Percentiles rank a stretch among this genome's conserved stretches.
These are phyloP conservation scores for Neospora caninum DNA, from an alignment of 169 alveolate species.

Conservation along the genomic window DNA sequence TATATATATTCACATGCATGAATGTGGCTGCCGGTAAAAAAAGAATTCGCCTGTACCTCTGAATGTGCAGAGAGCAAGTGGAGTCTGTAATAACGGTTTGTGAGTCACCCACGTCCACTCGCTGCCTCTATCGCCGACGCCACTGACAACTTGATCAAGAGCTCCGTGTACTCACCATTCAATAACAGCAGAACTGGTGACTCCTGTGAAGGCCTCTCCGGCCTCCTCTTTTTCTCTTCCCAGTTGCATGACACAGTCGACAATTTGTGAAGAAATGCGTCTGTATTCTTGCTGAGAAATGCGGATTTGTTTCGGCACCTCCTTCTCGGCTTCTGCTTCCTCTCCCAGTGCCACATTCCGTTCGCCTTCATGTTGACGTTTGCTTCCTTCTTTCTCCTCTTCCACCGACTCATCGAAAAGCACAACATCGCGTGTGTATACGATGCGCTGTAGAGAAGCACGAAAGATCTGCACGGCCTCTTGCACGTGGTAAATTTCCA, in stretches of 20 bases:
- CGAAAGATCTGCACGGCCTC: constrained; percentile 57
- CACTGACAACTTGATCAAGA: too few species aligned
- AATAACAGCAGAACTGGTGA: constrained; percentile 21
- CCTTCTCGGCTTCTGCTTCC: constrained; percentile 17
- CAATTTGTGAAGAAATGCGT: constrained; percentile 41
- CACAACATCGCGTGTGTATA: constrained; percentile 35
- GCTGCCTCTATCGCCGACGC: too few species aligned
- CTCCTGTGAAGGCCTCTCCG: constrained; percentile 25
- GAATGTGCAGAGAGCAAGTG: too few species aligned
- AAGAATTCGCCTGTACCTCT: too few species aligned
- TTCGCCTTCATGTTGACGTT: not conserved
- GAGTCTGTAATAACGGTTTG: too few species aligned
- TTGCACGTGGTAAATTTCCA: constrained; percentile 39
- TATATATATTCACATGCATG: not conserved
- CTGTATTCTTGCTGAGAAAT: constrained; percentile 51
- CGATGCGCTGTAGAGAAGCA: constrained; percentile 60
- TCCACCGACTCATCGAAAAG: not conserved
- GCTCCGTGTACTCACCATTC: constrained; percentile 30
- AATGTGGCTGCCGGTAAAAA: not conserved
- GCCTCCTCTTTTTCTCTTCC: not conserved
- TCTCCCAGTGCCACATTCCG: not conserved
- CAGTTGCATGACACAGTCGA: constrained; percentile 32
- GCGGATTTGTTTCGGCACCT: not conserved
- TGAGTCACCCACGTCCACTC: too few species aligned
- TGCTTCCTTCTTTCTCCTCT: not conserved